phyloP scores from a whole-genome alignment of 2,329 filamentous ascomycete genomes.

The Hymenoscyphus repandus region DNA sequence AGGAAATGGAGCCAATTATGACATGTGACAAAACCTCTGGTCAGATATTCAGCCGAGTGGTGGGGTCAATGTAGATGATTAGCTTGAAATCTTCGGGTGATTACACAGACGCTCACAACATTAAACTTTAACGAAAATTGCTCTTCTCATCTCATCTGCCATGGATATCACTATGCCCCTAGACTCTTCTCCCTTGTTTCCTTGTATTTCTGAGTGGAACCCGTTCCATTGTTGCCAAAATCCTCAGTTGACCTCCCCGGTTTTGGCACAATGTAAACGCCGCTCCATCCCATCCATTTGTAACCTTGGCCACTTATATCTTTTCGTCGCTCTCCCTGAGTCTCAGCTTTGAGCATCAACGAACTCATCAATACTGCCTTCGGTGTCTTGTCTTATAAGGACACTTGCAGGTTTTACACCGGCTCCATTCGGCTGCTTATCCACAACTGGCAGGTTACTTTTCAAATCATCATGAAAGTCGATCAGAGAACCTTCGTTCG shows the following conservation, averaged over 20 bases:
- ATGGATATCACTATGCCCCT: too few relatives aligned
- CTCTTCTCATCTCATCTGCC: too few relatives aligned
- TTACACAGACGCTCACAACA: too few relatives aligned
- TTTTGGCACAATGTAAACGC: neutral
- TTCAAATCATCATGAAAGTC: conserved; percentile 53
- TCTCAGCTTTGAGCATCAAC: conserved; percentile 23
- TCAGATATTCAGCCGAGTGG: too few relatives aligned
- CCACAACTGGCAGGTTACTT: conserved; percentile 39
- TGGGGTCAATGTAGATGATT: too few relatives aligned
- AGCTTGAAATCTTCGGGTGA: too few relatives aligned
- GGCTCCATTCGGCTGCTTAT: neutral
- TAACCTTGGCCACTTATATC: neutral
- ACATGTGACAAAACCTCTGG: too few relatives aligned
- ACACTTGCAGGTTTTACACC: neutral
- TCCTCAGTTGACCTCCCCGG: neutral
- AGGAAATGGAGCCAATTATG: too few relatives aligned
- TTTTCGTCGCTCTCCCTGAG: neutral
- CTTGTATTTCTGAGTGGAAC: neutral
- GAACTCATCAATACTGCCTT: conserved; percentile 30
- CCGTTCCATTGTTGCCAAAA: neutral
- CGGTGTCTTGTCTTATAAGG: conserved; percentile 27
- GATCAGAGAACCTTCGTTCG: conserved; percentile 30
- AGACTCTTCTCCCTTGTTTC: too few relatives aligned
- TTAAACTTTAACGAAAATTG: too few relatives aligned
- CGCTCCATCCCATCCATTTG: neutral